These are phyloP conservation scores for Acer yangbiense DNA, from an alignment of 345 rosid species.

Conservation along the genomic window DNA sequence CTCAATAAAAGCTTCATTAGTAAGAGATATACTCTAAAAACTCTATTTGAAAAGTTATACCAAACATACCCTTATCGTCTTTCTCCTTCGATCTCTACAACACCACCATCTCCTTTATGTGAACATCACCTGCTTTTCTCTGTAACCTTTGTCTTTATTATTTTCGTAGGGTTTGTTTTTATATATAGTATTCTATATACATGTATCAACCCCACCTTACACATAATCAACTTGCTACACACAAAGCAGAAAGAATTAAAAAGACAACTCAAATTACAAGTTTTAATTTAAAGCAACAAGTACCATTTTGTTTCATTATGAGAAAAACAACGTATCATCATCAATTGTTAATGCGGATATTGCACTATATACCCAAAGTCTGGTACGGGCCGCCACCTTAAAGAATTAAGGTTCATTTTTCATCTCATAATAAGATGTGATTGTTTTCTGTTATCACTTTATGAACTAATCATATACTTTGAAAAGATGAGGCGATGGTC, in stretches of 20 bases:
- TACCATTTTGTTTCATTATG: neutral
- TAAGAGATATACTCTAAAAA: too few relatives aligned
- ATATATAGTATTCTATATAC: neutral
- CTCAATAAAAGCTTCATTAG: too few relatives aligned
- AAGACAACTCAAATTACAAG: neutral
- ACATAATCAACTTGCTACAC: neutral
- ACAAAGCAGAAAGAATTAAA: neutral
- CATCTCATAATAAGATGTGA: too few relatives aligned
- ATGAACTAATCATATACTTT: too few relatives aligned
- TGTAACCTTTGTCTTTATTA: neutral
- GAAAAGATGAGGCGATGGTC: too few relatives aligned
- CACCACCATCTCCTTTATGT: constrained; percentile 20
- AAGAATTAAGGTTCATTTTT: too few relatives aligned
- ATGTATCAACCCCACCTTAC: neutral
- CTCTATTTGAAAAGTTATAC: too few relatives aligned
- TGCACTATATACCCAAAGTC: too few relatives aligned
- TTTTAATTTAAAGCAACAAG: too few relatives aligned
- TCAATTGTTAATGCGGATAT: too few relatives aligned
- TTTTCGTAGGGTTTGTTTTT: neutral
- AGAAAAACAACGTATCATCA: neutral
- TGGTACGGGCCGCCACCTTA: too few relatives aligned
- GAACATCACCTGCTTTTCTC: neutral
- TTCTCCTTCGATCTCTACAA: constrained; percentile 5
- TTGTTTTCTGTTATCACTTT: too few relatives aligned
- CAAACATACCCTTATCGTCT: neutral